These are phyloP conservation scores for Aspergillus fijiensis DNA, from an alignment of 2,329 filamentous ascomycete genomes.

Conservation along the genomic window DNA sequence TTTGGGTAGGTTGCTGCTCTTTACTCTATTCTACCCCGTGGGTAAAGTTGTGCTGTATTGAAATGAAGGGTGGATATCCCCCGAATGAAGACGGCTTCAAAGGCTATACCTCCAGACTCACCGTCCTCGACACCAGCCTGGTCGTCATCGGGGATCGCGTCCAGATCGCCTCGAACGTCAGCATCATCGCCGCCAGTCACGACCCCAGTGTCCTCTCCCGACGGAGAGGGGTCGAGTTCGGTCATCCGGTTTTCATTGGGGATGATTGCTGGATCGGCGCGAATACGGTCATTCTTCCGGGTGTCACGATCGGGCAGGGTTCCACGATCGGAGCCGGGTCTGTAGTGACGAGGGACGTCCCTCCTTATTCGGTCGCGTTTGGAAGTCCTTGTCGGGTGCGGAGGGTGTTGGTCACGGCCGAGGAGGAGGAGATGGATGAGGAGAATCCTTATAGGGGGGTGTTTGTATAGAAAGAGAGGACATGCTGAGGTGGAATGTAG, in stretches of 20 bases:
- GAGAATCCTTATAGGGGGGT: too few relatives aligned
- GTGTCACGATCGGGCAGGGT: slow-evolving; percentile 44
- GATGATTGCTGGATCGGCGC: slow-evolving; percentile 53
- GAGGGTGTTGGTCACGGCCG: too few relatives aligned
- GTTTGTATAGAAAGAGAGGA: too few relatives aligned
- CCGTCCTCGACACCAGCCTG: slow-evolving; percentile 51
- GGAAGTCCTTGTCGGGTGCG: slow-evolving; percentile 22
- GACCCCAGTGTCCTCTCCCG: slow-evolving; percentile 48
- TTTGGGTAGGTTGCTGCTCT: slow-evolving; percentile 9
- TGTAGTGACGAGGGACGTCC: slow-evolving; percentile 41
- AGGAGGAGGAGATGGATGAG: too few relatives aligned
- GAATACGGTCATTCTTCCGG: slow-evolving; percentile 45
- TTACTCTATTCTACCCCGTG: too few relatives aligned
- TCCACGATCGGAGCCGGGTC: slow-evolving; percentile 42
- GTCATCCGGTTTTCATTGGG: slow-evolving; percentile 48
- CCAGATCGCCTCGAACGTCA: slow-evolving; percentile 53
- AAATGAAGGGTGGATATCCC: too few relatives aligned
- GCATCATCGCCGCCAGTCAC: slow-evolving; percentile 52
- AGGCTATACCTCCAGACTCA: slow-evolving; percentile 45
- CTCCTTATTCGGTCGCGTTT: slow-evolving; percentile 31
- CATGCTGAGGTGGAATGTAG: too few relatives aligned
- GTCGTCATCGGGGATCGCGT: slow-evolving; percentile 53
- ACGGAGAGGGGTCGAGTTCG: slow-evolving; percentile 46
- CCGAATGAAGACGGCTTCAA: too few relatives aligned
- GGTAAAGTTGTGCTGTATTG: too few relatives aligned